Evolutionary conservation across 2,329 filamentous ascomycete genomes (phyloP).

Genomic region (Phyllosticta citribraziliensis): DNA sequence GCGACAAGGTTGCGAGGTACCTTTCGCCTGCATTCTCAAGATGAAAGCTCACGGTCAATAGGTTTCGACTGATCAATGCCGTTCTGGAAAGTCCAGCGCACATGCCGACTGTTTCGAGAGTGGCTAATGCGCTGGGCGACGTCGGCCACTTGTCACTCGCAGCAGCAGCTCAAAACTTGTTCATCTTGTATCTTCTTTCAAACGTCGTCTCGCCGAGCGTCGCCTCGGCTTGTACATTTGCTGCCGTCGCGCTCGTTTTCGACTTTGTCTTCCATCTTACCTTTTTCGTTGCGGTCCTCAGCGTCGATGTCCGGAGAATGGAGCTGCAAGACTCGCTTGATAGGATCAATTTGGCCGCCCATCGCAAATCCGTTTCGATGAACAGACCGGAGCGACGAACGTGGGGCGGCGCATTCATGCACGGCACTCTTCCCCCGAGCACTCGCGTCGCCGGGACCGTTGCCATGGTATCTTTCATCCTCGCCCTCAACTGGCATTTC

Average conservation of each 20-base stretch:
- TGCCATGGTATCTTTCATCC: slow-evolving; percentile 61
- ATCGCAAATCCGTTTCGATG: slow-evolving; percentile 18
- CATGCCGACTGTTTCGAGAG: slow-evolving; percentile 56
- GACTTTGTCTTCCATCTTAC: slow-evolving; percentile 72
- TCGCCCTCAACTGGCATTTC: slow-evolving; percentile 70
- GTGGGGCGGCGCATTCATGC: slow-evolving; percentile 54
- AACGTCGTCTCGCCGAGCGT: slow-evolving; percentile 59
- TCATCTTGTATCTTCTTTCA: slow-evolving; percentile 57
- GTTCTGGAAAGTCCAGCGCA: slow-evolving; percentile 63
- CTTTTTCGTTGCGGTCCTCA: slow-evolving; percentile 70
- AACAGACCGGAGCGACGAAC: slow-evolving; percentile 38
- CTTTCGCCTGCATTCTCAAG: neutral
- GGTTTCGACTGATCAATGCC: slow-evolving; percentile 65
- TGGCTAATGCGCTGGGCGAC: slow-evolving; percentile 64
- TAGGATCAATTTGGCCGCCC: slow-evolving; percentile 22
- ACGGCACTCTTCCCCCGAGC: slow-evolving; percentile 56
- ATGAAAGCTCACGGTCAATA: slow-evolving; percentile 14
- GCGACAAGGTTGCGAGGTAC: neutral
- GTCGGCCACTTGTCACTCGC: slow-evolving; percentile 61
- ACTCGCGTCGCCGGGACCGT: slow-evolving; percentile 67
- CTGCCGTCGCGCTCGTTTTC: slow-evolving; percentile 62
- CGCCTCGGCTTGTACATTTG: slow-evolving; percentile 66
- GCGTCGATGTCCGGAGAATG: slow-evolving; percentile 65
- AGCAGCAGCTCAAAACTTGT: slow-evolving; percentile 58
- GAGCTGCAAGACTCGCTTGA: slow-evolving; percentile 65